Conservation (phyloP, 306 rosid species). For the peach (Prunus persica) region DNA sequence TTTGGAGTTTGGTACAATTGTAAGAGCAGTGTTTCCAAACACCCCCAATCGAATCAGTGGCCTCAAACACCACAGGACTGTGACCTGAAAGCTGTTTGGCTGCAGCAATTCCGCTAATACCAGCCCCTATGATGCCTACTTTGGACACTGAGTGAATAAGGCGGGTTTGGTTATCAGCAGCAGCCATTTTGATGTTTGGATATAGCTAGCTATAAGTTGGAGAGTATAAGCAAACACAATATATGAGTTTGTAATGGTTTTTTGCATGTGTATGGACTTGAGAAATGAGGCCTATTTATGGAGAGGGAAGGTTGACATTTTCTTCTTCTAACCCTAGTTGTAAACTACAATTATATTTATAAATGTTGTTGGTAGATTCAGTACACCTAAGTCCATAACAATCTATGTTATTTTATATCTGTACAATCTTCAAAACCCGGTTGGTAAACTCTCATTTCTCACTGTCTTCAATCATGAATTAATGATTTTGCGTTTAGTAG, state of each 20-base stretch:
- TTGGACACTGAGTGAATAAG: constrained; percentile 25
- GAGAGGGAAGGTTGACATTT: neutral
- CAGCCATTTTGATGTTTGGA: constrained; percentile 23
- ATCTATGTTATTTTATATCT: neutral
- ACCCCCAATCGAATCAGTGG: constrained; percentile 55
- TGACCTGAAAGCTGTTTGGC: constrained; percentile 53
- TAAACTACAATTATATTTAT: neutral
- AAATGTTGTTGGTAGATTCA: constrained; percentile 12
- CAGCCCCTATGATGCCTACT: constrained; percentile 64
- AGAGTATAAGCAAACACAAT: neutral
- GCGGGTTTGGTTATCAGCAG: constrained; percentile 6
- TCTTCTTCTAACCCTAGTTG: neutral
- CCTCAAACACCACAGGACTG: constrained; percentile 53
- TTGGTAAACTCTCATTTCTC: neutral
- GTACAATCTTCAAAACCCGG: neutral
- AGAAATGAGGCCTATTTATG: constrained; percentile 8
- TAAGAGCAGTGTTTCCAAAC: constrained; percentile 71
- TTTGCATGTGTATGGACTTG: neutral
- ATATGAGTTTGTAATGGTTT: neutral
- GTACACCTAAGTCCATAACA: neutral
- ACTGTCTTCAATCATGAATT: neutral
- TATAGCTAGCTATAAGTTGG: neutral
- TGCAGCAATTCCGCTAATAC: constrained; percentile 67
- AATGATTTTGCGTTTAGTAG: neutral
- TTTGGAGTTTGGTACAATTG: constrained; percentile 52